Conservation (phyloP, 176 grass and related monocot species). For the Poa pratensis region DNA sequence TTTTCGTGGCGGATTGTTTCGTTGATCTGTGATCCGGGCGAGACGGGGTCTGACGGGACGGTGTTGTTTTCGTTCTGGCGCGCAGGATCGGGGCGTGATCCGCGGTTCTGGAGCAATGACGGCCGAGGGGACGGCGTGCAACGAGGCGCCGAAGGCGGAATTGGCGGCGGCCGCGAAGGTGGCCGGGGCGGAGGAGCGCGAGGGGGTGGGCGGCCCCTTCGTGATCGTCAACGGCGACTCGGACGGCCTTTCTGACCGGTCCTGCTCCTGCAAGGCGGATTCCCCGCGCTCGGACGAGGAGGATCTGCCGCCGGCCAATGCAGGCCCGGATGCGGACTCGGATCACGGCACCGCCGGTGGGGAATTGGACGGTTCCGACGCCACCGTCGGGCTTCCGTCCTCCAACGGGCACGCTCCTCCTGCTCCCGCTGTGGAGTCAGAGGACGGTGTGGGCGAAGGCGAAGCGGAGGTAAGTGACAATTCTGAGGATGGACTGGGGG, state of each 20-base stretch:
- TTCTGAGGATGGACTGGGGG: slow-evolving; percentile 9
- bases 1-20: not conserved
- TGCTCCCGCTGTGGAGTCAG: not conserved
- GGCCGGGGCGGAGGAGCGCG: slow-evolving; percentile 43
- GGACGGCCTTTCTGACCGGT: slow-evolving; percentile 36
- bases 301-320: slow-evolving; percentile 38
- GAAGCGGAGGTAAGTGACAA: not conserved
- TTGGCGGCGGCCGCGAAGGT: slow-evolving; percentile 37
- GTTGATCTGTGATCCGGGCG: slow-evolving; percentile 34
- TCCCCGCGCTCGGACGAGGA: slow-evolving; percentile 32
- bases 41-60: not conserved
- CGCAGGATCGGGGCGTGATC: slow-evolving; percentile 58
- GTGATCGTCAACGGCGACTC: slow-evolving; percentile 60
- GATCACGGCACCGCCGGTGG: not conserved
- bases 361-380: not conserved
- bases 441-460: slow-evolving; percentile 6
- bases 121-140: slow-evolving; percentile 52
- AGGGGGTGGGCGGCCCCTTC: slow-evolving; percentile 48
- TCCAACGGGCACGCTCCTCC: not conserved
- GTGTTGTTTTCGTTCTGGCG: not conserved
- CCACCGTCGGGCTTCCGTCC: not conserved
- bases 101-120: slow-evolving; percentile 51
- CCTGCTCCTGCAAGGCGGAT: slow-evolving; percentile 44
- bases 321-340: not conserved
- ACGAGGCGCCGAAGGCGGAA: slow-evolving; percentile 48